phyloP scores from a whole-genome alignment of 2,329 filamentous ascomycete species.

The Penicillium frequentans region DNA sequence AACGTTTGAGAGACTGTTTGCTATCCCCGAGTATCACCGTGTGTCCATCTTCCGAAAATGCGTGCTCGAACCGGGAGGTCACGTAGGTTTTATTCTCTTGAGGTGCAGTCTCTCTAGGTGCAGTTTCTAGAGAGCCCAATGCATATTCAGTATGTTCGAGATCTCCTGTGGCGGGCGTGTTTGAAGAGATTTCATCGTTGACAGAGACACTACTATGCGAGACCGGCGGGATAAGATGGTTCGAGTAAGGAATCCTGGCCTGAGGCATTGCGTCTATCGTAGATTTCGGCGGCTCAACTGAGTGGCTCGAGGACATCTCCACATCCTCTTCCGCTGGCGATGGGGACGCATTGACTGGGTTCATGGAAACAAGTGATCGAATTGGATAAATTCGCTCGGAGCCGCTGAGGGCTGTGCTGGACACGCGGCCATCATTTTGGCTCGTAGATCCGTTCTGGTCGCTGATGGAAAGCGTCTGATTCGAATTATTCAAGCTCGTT shows the following conservation, averaged over 20 bases:
- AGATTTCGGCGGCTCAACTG: background rate
- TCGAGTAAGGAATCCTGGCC: background rate
- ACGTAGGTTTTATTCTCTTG: background rate
- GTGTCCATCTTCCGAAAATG: background rate
- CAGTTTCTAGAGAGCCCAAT: background rate
- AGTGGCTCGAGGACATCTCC: background rate
- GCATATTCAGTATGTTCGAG: background rate
- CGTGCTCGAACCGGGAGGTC: background rate
- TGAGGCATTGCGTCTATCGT: background rate
- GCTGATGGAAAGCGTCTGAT: background rate
- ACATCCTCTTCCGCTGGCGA: background rate
- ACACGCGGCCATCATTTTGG: background rate
- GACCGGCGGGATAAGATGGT: background rate
- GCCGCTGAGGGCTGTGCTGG: background rate
- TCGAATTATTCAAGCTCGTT: background rate
- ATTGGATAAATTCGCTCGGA: background rate
- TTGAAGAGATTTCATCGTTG: background rate
- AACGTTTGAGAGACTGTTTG: conserved; percentile 51
- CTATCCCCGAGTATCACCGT: background rate
- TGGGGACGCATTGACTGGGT: background rate
- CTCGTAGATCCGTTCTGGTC: background rate
- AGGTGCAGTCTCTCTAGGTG: background rate
- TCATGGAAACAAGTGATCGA: background rate
- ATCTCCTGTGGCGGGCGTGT: background rate
- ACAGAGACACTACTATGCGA: background rate